Base-by-base conservation (phyloP, 768 basidiomycete genomes). In the Pulveroboletus sp. region DNA sequence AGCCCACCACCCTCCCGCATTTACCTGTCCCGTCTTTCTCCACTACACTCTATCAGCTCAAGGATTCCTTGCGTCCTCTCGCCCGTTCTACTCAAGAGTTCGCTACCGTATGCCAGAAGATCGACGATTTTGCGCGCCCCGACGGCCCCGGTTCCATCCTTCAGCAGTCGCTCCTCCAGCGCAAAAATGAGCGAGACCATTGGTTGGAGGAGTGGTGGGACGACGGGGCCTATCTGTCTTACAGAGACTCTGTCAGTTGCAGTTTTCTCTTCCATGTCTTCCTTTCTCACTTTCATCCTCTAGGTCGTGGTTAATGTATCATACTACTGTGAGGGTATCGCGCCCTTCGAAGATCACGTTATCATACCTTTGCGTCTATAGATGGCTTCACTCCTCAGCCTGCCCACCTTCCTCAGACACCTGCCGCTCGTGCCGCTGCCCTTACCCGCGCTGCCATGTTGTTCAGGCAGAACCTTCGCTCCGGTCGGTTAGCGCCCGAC, bases 191-290 rank as follows among this genome's bases (percentile, higher is more conserved):
- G 51, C 78, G 72, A 38, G 73, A 76, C 31, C 87, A 91, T 59
- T 97, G 93, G 93, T 73, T 97, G 22, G 89, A 91, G 58, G 80
- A 89, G 50, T 96, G 94, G 92, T 97, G 94, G 93, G 93, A 97
- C 64, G 85, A 90, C 56, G 67, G 63, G 14, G 89, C 73, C 1
- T 97, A 96, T 62, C 75, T 93, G 59, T 77, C 81, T 5, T 97
- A 93, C 64, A 74, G 93, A 45, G 93, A 94, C 58, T 85, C 90
- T 43, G 89, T 89, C 57, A 45, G 82, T 62, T 20, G n/a, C 26
- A 16, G 1, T 26, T 17, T 19, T 42, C 16, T 47, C 22, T 43
- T 14, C n/a, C 17, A 4, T 40, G 2, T 50, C 26, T 13, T 34
- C 10, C 30, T 44, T 35, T 20, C 51, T 53, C 38, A 56, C 39